A percentile compares a stretch with the other conserved stretches of the same genome.
Conservation (phyloP, 306 rosid genomes). For the Lotus japonicus region DNA sequence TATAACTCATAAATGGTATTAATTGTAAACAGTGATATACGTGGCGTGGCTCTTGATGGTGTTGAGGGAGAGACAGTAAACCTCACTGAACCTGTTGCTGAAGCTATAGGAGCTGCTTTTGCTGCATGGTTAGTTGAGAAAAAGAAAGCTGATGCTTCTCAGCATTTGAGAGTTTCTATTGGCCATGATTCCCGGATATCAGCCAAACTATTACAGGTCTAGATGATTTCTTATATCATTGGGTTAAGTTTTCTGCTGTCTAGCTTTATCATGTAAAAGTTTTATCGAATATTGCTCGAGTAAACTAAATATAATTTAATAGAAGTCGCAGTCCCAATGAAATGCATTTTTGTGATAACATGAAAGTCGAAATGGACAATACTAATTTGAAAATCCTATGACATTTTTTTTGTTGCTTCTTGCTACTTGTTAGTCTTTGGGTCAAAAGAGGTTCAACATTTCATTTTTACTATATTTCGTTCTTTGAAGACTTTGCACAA, state of each 20-base stretch:
- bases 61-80: slow-evolving; percentile 81
- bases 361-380: not conserved
- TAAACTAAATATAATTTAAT: not conserved
- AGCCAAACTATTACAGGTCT: slow-evolving; percentile 72
- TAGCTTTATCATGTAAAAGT: not conserved
- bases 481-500: not conserved
- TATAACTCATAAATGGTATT: slow-evolving; percentile 18
- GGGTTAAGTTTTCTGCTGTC: not conserved
- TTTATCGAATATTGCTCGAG: not conserved
- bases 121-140: slow-evolving; percentile 82
- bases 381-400: slow-evolving; percentile 5
- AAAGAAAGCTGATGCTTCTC: slow-evolving; percentile 61
- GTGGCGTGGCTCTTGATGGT: slow-evolving; percentile 90
- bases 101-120: slow-evolving; percentile 88
- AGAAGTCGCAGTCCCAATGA: slow-evolving; percentile 3
- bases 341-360: not conserved
- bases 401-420: not conserved
- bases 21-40: slow-evolving; percentile 65
- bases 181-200: slow-evolving; percentile 93
- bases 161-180: slow-evolving; percentile 60
- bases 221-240: slow-evolving; percentile 12
- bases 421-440: not conserved
- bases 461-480: slow-evolving; percentile 4
- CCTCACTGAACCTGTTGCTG: slow-evolving; percentile 83
- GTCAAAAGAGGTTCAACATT: not conserved